These are phyloP conservation scores for Phyllosticta citriasiana DNA, from an alignment of 2,329 filamentous ascomycete species.

Conservation along the genomic window DNA sequence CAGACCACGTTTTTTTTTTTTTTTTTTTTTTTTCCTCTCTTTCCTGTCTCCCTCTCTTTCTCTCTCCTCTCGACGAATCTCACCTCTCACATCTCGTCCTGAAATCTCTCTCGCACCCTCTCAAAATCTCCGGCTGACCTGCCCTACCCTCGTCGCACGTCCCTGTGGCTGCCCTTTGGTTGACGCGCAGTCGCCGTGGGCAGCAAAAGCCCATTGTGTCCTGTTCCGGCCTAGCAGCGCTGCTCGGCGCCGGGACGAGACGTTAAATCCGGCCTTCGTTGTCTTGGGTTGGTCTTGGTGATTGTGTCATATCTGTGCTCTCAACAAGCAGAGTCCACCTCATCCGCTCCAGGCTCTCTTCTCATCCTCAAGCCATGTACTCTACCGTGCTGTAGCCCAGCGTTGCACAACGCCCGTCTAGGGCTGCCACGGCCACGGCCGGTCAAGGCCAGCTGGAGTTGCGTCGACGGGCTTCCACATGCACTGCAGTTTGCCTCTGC, in stretches of 20 bases:
- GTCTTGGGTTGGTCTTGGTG: background rate
- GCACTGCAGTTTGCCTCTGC: background rate
- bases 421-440: background rate
- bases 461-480: background rate
- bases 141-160: too few species aligned
- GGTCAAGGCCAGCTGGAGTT: background rate
- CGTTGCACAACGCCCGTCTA: background rate
- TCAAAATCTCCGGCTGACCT: background rate
- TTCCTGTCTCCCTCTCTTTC: background rate
- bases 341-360: too few species aligned
- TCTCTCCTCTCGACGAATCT: background rate
- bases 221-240: background rate
- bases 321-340: background rate
- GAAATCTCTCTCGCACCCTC: too few species aligned
- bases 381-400: too few species aligned
- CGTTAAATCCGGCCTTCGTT: background rate
- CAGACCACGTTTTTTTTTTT: constrained; percentile 4
- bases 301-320: background rate
- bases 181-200: background rate
- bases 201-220: background rate
- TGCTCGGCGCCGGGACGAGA: background rate
- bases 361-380: too few species aligned
- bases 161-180: too few species aligned
- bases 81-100: too few species aligned
- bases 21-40: background rate